Conservation (phyloP, 192 early-diverging fungal genomes). For the Globomyces pollinis-pini region DNA sequence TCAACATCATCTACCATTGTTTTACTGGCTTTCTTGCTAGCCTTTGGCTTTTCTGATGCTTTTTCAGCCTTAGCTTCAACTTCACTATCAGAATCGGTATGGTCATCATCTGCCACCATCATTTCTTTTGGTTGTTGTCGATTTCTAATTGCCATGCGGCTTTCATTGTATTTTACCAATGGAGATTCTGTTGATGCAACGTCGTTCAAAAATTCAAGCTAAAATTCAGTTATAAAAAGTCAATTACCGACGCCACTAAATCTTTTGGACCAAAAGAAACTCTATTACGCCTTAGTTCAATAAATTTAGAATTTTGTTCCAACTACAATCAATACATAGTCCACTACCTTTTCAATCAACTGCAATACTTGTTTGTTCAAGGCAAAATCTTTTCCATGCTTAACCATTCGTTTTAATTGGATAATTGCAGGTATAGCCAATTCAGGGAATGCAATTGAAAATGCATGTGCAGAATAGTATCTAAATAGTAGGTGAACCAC, state of each 20-base stretch:
- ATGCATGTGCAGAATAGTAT: constrained; percentile 62
- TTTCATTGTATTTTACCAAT: constrained; percentile 30
- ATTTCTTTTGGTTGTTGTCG: constrained; percentile 15
- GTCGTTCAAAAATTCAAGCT: constrained; percentile 25
- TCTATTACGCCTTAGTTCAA: constrained; percentile 61
- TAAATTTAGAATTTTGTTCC: constrained; percentile 69
- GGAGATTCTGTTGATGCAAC: constrained; percentile 23
- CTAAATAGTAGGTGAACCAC: constrained; percentile 64
- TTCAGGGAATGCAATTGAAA: constrained; percentile 91
- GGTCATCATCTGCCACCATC: constrained; percentile 8
- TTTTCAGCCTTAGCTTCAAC: constrained; percentile 3
- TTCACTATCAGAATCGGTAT: constrained; percentile 17
- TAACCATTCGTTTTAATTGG: constrained; percentile 77
- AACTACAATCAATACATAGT: constrained; percentile 32
- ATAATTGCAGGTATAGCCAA: constrained; percentile 79
- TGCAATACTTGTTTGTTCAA: constrained; percentile 74
- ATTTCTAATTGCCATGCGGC: constrained; percentile 21
- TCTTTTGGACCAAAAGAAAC: constrained; percentile 51
- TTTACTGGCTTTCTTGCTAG: constrained; percentile 11
- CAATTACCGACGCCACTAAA: constrained; percentile 20
- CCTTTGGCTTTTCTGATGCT: not conserved
- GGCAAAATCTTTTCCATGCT: constrained; percentile 66
- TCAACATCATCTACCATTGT: constrained; percentile 17
- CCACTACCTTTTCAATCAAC: constrained; percentile 68
- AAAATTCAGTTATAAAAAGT: constrained; percentile 1